A percentile compares a stretch with the other conserved stretches of the same genome.
phyloP scores from a whole-genome alignment of 371 early-diverging fungal species.

The Mortierella sp. region DNA sequence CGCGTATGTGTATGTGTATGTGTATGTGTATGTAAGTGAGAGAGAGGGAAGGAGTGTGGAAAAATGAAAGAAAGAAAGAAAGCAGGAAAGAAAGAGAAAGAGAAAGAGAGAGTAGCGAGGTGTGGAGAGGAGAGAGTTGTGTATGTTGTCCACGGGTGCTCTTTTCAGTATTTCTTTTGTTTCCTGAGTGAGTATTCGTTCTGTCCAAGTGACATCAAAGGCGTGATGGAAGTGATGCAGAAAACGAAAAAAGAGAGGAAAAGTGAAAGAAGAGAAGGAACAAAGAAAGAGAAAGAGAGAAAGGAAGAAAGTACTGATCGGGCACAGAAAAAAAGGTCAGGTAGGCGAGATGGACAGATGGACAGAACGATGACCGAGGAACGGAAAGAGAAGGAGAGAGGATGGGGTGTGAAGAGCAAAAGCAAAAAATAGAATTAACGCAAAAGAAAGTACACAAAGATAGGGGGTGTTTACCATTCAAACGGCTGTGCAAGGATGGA shows the following conservation, averaged over 20 bases:
- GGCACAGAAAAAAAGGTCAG: neutral
- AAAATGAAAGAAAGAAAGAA: too few species aligned
- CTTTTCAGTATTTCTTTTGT: neutral
- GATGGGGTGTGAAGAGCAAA: neutral
- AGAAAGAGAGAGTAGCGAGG: too few species aligned
- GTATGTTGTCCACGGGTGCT: too few species aligned
- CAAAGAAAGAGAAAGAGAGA: neutral
- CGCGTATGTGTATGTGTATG: too few species aligned
- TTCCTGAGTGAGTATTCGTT: neutral
- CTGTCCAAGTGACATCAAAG: neutral
- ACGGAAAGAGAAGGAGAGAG: neutral
- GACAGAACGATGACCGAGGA: neutral
- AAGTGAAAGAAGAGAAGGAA: neutral
- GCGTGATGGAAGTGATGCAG: neutral
- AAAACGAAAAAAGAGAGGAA: neutral
- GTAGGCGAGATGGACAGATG: neutral
- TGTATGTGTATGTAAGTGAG: too few species aligned
- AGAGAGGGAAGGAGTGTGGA: too few species aligned
- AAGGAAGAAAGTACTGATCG: neutral
- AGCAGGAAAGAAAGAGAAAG: too few species aligned
- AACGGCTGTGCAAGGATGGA: conserved; percentile 1
- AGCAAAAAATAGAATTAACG: neutral
- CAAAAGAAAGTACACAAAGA: neutral
- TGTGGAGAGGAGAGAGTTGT: too few species aligned
- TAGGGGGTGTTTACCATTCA: neutral